A percentile compares a stretch with the other conserved stretches of the same genome.
Evolutionary conservation across 441 rosid species (phyloP).

Genomic region (Melastoma candidum): DNA sequence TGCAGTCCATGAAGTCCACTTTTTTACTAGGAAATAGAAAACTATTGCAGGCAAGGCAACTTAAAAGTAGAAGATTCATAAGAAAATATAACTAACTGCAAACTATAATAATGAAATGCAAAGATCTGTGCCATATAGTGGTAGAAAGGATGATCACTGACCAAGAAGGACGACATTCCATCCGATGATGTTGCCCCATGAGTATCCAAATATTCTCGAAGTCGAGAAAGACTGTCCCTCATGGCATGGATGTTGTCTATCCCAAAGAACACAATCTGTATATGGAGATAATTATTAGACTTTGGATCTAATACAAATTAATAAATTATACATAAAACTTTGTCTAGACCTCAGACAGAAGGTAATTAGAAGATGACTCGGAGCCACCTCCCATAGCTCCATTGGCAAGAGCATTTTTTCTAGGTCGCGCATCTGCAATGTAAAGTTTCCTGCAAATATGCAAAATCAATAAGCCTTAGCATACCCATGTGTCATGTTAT

Average conservation of each 20-base stretch:
- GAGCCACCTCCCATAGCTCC: conserved; percentile 99
- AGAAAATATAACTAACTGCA: too few relatives aligned
- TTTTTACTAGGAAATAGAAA: too few relatives aligned
- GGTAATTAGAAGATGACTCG: conserved; percentile 90
- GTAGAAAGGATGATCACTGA: conserved; percentile 27
- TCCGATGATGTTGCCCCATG: conserved; percentile 96
- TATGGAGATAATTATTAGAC: conserved; percentile 8
- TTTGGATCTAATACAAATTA: conserved; percentile 8
- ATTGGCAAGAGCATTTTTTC: conserved; percentile 98
- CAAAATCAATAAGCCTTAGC: conserved; percentile 7
- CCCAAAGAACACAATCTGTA: conserved; percentile 90
- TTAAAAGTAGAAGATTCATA: too few relatives aligned
- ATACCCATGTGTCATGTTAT: not conserved
- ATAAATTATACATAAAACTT: conserved; percentile 15
- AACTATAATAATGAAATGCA: not conserved
- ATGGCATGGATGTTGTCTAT: conserved; percentile 99
- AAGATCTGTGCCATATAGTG: not conserved
- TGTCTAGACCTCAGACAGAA: conserved; percentile 78
- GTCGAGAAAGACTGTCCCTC: conserved; percentile 97
- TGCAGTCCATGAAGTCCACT: too few relatives aligned
- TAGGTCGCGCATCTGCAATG: conserved; percentile 97
- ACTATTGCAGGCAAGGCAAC: too few relatives aligned
- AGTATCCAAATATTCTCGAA: conserved; percentile 94
- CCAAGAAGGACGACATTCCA: conserved; percentile 96
- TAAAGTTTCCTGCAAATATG: conserved; percentile 68